phyloP scores from a whole-genome alignment of 2,329 filamentous ascomycete genomes.

The Colletotrichum filicis region DNA sequence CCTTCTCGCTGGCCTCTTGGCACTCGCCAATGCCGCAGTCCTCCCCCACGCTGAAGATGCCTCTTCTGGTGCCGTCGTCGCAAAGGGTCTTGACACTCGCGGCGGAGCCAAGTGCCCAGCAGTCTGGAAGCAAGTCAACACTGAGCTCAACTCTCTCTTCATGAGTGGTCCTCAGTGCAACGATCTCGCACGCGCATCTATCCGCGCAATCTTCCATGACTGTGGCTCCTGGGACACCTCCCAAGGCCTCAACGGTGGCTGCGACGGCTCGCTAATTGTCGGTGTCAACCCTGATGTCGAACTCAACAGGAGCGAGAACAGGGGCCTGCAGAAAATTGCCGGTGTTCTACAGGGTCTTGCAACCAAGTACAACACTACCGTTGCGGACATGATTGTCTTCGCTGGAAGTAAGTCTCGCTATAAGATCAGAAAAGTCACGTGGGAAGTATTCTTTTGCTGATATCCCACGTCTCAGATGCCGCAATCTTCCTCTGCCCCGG shows the following conservation, averaged over 20 bases:
- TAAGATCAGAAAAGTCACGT: background rate
- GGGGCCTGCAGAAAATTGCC: slow-evolving; percentile 56
- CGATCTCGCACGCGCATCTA: slow-evolving; percentile 52
- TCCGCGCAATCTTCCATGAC: slow-evolving; percentile 60
- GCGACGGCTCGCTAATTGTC: slow-evolving; percentile 57
- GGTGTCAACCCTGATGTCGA: slow-evolving; percentile 43
- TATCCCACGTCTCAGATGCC: slow-evolving; percentile 45
- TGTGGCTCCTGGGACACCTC: slow-evolving; percentile 53
- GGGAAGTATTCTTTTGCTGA: too few species aligned
- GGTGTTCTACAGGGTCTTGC: slow-evolving; percentile 50
- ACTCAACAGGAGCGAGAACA: slow-evolving; percentile 52
- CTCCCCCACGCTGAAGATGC: background rate
- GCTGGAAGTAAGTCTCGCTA: slow-evolving; percentile 39
- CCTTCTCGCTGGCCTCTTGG: slow-evolving; percentile 14
- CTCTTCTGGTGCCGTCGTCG: background rate
- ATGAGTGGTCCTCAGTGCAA: slow-evolving; percentile 47
- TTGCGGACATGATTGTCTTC: slow-evolving; percentile 66
- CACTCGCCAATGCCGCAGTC: background rate
- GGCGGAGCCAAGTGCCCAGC: background rate
- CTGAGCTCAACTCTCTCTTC: slow-evolving; percentile 49
- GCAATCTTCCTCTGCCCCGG: slow-evolving; percentile 59
- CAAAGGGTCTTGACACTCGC: background rate
- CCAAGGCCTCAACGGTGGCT: slow-evolving; percentile 51
- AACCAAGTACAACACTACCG: slow-evolving; percentile 51
- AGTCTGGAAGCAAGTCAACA: slow-evolving; percentile 52